A percentile compares a stretch with the other conserved stretches of the same genome.
These are phyloP conservation scores for Kwoniella sp. DNA, from an alignment of 768 basidiomycete genomes.

Conservation along the genomic window DNA sequence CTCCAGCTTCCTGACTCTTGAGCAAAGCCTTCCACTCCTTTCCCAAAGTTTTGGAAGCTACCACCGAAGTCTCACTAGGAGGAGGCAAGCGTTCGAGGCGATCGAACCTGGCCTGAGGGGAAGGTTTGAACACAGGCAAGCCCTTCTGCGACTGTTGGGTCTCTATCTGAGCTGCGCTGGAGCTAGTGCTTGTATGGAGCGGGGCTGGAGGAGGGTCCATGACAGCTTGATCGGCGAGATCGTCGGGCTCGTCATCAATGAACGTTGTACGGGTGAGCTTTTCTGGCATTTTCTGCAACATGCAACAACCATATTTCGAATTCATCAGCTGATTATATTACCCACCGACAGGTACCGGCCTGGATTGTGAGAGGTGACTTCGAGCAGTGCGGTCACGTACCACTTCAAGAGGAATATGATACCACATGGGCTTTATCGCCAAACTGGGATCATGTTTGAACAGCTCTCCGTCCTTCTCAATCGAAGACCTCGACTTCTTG, in stretches of 20 bases:
- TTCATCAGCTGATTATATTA: neutral
- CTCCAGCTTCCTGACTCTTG: constrained; percentile 63
- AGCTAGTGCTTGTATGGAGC: neutral
- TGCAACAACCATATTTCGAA: neutral
- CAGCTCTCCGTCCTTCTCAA: constrained; percentile 8
- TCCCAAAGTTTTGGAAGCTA: constrained; percentile 65
- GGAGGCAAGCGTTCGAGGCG: constrained; percentile 62
- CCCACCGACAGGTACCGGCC: too few relatives aligned
- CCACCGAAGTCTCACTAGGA: constrained; percentile 63
- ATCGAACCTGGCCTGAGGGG: constrained; percentile 12
- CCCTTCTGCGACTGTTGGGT: neutral
- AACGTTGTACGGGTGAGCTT: constrained; percentile 23
- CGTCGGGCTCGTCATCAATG: constrained; percentile 29
- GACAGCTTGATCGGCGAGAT: constrained; percentile 22
- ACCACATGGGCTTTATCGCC: constrained; percentile 12
- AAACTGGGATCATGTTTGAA: constrained; percentile 39
- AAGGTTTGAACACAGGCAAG: constrained; percentile 15
- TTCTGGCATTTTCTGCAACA: constrained; percentile 33
- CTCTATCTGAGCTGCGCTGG: neutral
- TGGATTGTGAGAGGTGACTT: too few relatives aligned
- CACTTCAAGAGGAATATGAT: constrained; percentile 18
- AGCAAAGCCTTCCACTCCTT: constrained; percentile 67
- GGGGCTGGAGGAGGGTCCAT: constrained; percentile 9
- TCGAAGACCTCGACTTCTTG: neutral
- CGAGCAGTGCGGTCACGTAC: constrained; percentile 25